Conservation (phyloP, 352 stramenopile genomes). For the Hyaloperonospora brassicae region DNA sequence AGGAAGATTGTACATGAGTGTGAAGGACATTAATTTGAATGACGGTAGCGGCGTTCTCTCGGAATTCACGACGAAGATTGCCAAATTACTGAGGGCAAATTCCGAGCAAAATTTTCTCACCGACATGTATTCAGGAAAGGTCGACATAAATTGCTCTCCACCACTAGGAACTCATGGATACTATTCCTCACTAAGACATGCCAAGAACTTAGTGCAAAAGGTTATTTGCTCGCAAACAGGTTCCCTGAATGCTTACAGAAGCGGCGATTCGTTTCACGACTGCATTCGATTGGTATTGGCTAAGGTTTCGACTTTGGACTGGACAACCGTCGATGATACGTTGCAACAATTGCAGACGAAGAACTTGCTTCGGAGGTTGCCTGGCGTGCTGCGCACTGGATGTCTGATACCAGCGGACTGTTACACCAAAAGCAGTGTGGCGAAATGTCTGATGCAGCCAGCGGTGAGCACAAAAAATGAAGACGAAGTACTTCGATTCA, state of each 20-base stretch:
- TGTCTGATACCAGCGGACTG: conserved; percentile 20
- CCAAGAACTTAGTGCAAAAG: conserved; percentile 29
- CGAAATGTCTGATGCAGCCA: conserved; percentile 15
- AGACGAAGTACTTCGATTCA: background rate
- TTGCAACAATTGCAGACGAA: conserved; percentile 29
- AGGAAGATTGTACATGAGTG: conserved; percentile 53
- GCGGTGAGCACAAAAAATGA: background rate
- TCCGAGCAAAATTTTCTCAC: conserved; percentile 52
- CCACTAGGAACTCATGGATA: conserved; percentile 58
- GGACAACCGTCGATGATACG: conserved; percentile 59
- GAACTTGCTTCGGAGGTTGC: conserved; percentile 22
- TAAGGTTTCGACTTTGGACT: conserved; percentile 74
- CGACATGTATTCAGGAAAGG: conserved; percentile 50
- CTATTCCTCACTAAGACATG: conserved; percentile 46
- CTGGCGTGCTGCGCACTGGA: conserved; percentile 23
- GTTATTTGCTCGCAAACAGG: conserved; percentile 15
- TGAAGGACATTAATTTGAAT: conserved; percentile 73
- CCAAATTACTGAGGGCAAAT: conserved; percentile 40
- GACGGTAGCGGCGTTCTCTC: conserved; percentile 38
- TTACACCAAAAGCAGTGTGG: conserved; percentile 11
- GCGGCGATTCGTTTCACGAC: conserved; percentile 47
- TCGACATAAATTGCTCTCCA: conserved; percentile 62
- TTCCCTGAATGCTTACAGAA: conserved; percentile 28
- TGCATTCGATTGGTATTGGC: conserved; percentile 60
- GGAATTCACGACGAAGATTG: conserved; percentile 47